These are phyloP conservation scores for Ilyonectria destructans DNA, from an alignment of 2,329 filamentous ascomycete genomes.

Conservation along the genomic window DNA sequence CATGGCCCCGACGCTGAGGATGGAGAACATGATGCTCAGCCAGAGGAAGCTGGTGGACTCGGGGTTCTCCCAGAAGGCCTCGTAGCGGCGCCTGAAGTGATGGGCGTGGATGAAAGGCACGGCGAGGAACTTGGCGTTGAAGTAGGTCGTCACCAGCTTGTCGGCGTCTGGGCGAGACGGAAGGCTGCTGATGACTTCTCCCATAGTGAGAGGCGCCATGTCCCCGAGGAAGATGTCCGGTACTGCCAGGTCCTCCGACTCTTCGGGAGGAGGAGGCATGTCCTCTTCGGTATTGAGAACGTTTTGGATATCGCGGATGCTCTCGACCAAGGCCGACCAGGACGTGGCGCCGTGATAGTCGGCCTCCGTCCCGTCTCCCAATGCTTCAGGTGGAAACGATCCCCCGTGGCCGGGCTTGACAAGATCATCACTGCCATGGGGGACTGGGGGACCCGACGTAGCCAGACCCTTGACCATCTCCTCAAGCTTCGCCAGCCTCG, in stretches of 20 bases:
- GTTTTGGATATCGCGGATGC: constrained; percentile 60
- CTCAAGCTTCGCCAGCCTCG: constrained; percentile 59
- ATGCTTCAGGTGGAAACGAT: neutral
- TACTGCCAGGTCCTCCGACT: constrained; percentile 33
- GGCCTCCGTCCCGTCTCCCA: constrained; percentile 34
- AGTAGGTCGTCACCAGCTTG: constrained; percentile 57
- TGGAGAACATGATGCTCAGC: constrained; percentile 67
- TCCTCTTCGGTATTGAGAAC: constrained; percentile 51
- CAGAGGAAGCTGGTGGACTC: constrained; percentile 61
- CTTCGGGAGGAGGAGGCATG: constrained; percentile 21
- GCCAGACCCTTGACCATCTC: constrained; percentile 59
- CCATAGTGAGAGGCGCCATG: constrained; percentile 46
- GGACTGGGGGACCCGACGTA: constrained; percentile 33
- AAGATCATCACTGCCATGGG: constrained; percentile 41
- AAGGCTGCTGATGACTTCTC: constrained; percentile 54
- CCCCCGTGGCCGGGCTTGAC: constrained; percentile 37
- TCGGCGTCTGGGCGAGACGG: constrained; percentile 58
- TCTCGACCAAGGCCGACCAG: constrained; percentile 61
- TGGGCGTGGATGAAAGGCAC: constrained; percentile 58
- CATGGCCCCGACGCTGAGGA: constrained; percentile 60
- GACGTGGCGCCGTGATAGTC: constrained; percentile 58
- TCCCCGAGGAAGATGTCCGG: constrained; percentile 56
- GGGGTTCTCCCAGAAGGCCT: constrained; percentile 63
- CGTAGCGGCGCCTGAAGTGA: constrained; percentile 66
- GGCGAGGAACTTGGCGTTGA: constrained; percentile 57